Evolutionary conservation across 495 filamentous ascomycete genomes (phyloP).

Genomic region (Talaromyces borbonicus): DNA sequence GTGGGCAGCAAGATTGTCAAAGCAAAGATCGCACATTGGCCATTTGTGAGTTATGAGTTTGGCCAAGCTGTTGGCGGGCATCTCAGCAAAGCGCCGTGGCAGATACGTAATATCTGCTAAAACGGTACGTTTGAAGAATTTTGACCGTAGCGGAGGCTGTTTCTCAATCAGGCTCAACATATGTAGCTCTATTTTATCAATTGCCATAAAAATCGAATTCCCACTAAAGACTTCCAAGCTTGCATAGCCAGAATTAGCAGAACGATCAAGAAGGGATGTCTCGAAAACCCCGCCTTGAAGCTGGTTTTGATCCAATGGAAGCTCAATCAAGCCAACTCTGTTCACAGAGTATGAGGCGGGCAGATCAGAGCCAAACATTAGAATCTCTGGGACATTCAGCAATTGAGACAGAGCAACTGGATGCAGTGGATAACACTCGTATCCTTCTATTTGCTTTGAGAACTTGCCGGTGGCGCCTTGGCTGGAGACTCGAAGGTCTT

Average conservation of each 20-base stretch:
- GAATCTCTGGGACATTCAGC: slow-evolving; percentile 5
- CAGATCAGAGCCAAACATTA: slow-evolving; percentile 1
- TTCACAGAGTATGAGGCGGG: slow-evolving; percentile 5
- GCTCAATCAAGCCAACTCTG: background rate
- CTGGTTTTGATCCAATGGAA: background rate
- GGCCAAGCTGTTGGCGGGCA: background rate
- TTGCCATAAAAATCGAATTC: background rate
- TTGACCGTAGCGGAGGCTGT: slow-evolving; percentile 7
- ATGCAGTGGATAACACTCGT: slow-evolving; percentile 5
- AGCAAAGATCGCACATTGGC: slow-evolving; percentile 13
- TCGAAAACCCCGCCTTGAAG: slow-evolving; percentile 1
- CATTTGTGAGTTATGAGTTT: slow-evolving; percentile 16
- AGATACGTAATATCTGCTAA: slow-evolving; percentile 10
- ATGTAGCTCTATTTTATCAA: slow-evolving; percentile 1
- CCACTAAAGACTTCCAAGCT: background rate
- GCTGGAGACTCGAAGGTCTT: background rate
- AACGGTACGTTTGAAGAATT: slow-evolving; percentile 12
- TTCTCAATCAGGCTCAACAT: background rate
- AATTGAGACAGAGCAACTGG: slow-evolving; percentile 6
- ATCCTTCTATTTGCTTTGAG: background rate
- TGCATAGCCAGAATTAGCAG: background rate
- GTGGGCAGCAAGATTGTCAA: background rate
- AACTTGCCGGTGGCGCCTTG: slow-evolving; percentile 8
- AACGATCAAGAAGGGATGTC: background rate
- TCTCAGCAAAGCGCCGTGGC: background rate